phyloP scores from a whole-genome alignment of 305 asterid species.

The Nicotiana rustica region DNA sequence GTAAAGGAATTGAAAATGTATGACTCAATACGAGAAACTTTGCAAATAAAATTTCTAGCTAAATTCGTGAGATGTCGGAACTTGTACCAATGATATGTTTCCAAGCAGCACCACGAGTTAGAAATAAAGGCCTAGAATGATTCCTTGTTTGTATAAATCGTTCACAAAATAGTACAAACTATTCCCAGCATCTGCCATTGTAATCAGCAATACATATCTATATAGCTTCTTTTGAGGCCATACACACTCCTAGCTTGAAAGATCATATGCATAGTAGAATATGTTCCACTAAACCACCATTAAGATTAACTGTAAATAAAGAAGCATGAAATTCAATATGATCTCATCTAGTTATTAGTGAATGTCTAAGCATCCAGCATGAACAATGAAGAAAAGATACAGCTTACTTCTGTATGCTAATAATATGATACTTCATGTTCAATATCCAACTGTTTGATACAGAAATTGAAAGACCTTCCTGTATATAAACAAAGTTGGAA shows the following conservation, averaged over 20 bases:
- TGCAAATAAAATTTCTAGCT: not conserved
- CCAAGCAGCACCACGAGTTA: not conserved
- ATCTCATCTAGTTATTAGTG: not conserved
- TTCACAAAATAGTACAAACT: not conserved
- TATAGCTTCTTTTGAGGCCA: not conserved
- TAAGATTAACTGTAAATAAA: not conserved
- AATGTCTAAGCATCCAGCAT: not conserved
- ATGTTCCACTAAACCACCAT: not conserved
- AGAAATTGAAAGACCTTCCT: not conserved
- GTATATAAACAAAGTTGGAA: conserved; percentile 31
- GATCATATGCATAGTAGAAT: not conserved
- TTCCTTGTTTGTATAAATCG: not conserved
- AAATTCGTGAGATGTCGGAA: not conserved
- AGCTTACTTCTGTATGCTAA: not conserved
- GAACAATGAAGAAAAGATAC: not conserved
- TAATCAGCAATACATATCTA: not conserved
- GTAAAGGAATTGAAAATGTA: not conserved
- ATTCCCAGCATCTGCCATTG: not conserved
- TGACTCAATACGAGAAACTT: not conserved
- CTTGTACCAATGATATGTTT: not conserved
- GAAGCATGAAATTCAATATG: not conserved
- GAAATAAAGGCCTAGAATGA: not conserved
- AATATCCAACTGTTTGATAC: conserved; percentile 7
- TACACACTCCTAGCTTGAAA: not conserved
- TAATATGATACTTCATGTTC: not conserved